Evolutionary conservation across 2,329 filamentous ascomycete genomes (phyloP), one percentile per base, ranked within the genome.

Genomic region (Huntiella moniliformis): DNA sequence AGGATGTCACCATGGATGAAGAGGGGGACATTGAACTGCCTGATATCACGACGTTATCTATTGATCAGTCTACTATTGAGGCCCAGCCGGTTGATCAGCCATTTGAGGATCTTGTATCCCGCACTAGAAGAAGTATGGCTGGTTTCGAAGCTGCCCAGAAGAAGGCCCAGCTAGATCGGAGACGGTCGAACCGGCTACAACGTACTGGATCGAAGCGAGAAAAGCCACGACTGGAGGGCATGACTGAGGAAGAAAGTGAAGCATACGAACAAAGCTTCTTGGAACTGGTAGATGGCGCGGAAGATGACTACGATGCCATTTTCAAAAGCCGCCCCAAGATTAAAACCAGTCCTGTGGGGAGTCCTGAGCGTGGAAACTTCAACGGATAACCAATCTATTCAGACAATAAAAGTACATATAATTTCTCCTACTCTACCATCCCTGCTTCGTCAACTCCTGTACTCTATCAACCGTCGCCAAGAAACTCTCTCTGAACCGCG

Each of bases 261-360:
- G 60, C 53, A 33, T 56, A 59, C 31, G 56, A 60, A n/a, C 55
- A 60, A 17, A 67, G 75, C 1, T 68, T 82, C 6, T 67, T 88
- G 55, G 72, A 79, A 52, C 62, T 93, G 36, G 77, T 93, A 47
- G 69, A 52, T 12, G 40, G 40, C 10, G 31, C 16, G 4, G 70
- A 78, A 46, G 77, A 84, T 52, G 84, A 92, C 50, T 82, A 85
- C 59, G 79, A 82, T 49, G 80, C 79, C 18, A 79, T 94, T 1
- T 95, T 95, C 58, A 83, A 79, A 61, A 87, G 82, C 52, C 64
- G 87, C 52, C 87, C 87, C 0, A 81, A 77, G 59, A 75, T 95
- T 53, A 78, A 79, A 52, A 73, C 74, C 8, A 93, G 85, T 58
- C 85, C 86, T 1, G 58, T 76, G 2, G 63, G 65, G 6, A 71